phyloP scores from a whole-genome alignment of 2,329 filamentous ascomycete species.

The Colletotrichum caudatum region DNA sequence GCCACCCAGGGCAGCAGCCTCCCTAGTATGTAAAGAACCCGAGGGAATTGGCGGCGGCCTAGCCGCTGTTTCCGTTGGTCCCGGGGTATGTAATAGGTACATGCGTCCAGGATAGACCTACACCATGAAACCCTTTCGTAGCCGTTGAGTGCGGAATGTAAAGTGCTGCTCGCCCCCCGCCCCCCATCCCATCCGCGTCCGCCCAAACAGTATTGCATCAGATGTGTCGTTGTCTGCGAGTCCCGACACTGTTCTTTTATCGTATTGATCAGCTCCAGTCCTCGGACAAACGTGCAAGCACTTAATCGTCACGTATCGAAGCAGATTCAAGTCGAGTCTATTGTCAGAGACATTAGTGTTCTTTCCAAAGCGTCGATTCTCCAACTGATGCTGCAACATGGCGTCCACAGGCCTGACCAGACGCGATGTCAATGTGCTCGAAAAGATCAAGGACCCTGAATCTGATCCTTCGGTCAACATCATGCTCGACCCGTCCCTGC shows the following conservation, averaged over 20 bases:
- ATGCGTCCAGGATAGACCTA: constrained; percentile 11
- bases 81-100: background rate
- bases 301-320: constrained; percentile 1
- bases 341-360: background rate
- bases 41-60: background rate
- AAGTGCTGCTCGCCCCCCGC: background rate
- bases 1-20: constrained; percentile 18
- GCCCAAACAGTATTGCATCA: constrained; percentile 4
- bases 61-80: constrained; percentile 36
- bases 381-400: constrained; percentile 53
- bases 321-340: constrained; percentile 3
- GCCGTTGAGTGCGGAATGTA: constrained; percentile 41
- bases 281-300: background rate
- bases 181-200: constrained; percentile 14
- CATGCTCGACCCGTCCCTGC: constrained; percentile 66
- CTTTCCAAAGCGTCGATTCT: constrained; percentile 2
- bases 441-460: constrained; percentile 76
- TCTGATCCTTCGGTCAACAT: constrained; percentile 66
- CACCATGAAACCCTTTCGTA: constrained; percentile 37
- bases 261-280: background rate
- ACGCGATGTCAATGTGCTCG: constrained; percentile 71
- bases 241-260: background rate
- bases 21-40: background rate
- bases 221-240: constrained; percentile 18
- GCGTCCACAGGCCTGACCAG: constrained; percentile 62